Evolutionary conservation across 164 flowering plant genomes (phyloP), one percentile per base, ranked within the genome.

Genomic region (Magnolia sinica): DNA sequence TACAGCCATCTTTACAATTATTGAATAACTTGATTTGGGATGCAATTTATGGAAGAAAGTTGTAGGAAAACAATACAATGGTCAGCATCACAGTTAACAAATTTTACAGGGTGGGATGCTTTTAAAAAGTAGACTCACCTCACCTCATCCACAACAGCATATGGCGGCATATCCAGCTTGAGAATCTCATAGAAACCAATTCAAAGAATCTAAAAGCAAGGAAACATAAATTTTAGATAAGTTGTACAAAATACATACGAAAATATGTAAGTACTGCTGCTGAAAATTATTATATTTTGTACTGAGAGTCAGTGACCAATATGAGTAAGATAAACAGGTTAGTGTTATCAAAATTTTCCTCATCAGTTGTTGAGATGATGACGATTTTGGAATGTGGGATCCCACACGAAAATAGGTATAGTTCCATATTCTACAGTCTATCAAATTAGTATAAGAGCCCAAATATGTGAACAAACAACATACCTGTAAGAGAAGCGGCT

Each of bases 91-190:
- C 10, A 55, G 18, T 16, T 11, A 55, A 55, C 61, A 55, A 11
- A 55, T 3, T 55, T 55, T 55, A 55, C 16, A 55, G 10, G 61
- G 61, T 10, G 61, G 9, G 61, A 55, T 55, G 61, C 10, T 55
- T 55, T 55, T 19, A 11, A 8, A 16, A 55, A 55, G 16, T 55
- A 16, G 18, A 55, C 61, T 16, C 61, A 11, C 61, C 61, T 5
- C 84, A 95, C 98, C 98, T 95, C 97, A 83, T 95, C 88, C 64
- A 95, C 97, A 81, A 90, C 98, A 82, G 98, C 98, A 89, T 95
- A 90, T 70, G 95, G 82, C 24, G 98, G 98, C 93, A 92, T 90
- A 61, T 92, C 90, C n/a, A 91, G 89, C 87, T 95, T 91, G 74
- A 92, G 81, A 79, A 95, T 89, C 90, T 95, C 98, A 73, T 92